These are phyloP conservation scores for Choanephora cucurbitarum DNA, from an alignment of 371 early-diverging fungal genomes.

Conservation along the genomic window DNA sequence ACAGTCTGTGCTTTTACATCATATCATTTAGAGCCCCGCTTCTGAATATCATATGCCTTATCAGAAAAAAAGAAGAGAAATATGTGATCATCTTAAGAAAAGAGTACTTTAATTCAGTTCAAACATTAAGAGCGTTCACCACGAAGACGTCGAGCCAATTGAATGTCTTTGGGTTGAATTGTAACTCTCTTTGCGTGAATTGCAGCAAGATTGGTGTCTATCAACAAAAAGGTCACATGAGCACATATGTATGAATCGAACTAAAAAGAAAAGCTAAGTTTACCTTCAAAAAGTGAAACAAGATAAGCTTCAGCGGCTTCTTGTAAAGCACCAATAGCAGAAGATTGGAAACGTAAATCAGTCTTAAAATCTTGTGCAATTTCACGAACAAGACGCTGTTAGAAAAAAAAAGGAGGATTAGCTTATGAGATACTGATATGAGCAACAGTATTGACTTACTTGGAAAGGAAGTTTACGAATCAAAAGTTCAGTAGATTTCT, in stretches of 20 bases:
- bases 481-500: constrained; percentile 92
- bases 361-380: constrained; percentile 95
- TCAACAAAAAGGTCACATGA: constrained; percentile 2
- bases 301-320: constrained; percentile 98
- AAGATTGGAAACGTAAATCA: constrained; percentile 95
- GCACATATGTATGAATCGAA: neutral
- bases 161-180: constrained; percentile 98
- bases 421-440: neutral
- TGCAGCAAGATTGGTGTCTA: constrained; percentile 96
- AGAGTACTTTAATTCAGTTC: no score
- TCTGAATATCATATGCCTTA: no score
- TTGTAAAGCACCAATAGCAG: constrained; percentile 96
- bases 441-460: constrained; percentile 19
- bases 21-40: no score
- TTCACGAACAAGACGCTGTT: constrained; percentile 85
- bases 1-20: no score
- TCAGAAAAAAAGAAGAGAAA: no score
- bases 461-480: constrained; percentile 98
- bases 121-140: constrained; percentile 86
- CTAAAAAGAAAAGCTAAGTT: neutral
- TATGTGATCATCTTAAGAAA: no score
- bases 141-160: constrained; percentile 93
- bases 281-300: constrained; percentile 91
- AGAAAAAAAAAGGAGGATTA: neutral
- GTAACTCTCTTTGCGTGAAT: constrained; percentile 99